Conservation (phyloP, 805 yeast species). For the Torulaspora indica region DNA sequence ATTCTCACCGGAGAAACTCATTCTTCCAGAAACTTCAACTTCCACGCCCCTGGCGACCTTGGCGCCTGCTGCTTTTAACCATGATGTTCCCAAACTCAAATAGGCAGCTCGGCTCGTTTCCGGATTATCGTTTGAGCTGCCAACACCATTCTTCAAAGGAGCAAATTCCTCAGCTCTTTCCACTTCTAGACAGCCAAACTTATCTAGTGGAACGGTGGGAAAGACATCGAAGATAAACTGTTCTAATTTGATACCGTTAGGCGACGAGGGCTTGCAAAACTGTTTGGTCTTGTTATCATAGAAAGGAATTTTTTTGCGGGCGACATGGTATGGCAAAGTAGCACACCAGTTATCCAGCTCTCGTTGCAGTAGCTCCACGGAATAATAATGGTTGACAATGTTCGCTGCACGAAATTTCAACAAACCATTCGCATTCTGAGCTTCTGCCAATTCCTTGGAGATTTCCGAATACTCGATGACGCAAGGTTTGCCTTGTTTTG, state of each 20-base stretch:
- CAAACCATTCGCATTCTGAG: constrained; percentile 54
- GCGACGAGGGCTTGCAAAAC: constrained; percentile 56
- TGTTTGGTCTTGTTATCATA: constrained; percentile 47
- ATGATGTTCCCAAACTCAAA: constrained; percentile 61
- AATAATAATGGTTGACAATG: constrained; percentile 94
- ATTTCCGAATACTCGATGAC: constrained; percentile 96
- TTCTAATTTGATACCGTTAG: constrained; percentile 92
- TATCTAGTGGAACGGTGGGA: constrained; percentile 61
- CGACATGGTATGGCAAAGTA: constrained; percentile 87
- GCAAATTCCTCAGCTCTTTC: constrained; percentile 81
- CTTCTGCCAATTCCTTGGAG: constrained; percentile 63
- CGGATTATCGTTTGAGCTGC: constrained; percentile 79
- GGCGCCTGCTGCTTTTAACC: constrained; percentile 76
- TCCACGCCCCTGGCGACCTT: constrained; percentile 41
- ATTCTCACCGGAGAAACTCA: constrained; percentile 75
- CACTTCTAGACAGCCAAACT: constrained; percentile 91
- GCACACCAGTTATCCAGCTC: constrained; percentile 67
- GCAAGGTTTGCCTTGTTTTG: constrained; percentile 63
- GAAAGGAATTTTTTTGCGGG: constrained; percentile 77
- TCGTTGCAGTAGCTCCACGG: constrained; percentile 61
- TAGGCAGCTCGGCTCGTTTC: constrained; percentile 68
- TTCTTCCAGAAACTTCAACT: constrained; percentile 72
- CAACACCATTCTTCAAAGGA: constrained; percentile 88
- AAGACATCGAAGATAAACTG: constrained; percentile 97
- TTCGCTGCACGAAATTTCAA: constrained; percentile 87